Evolutionary conservation across 345 rosid species (phyloP), one percentile per base, ranked within the genome.

Genomic region (Balakata baccata): DNA sequence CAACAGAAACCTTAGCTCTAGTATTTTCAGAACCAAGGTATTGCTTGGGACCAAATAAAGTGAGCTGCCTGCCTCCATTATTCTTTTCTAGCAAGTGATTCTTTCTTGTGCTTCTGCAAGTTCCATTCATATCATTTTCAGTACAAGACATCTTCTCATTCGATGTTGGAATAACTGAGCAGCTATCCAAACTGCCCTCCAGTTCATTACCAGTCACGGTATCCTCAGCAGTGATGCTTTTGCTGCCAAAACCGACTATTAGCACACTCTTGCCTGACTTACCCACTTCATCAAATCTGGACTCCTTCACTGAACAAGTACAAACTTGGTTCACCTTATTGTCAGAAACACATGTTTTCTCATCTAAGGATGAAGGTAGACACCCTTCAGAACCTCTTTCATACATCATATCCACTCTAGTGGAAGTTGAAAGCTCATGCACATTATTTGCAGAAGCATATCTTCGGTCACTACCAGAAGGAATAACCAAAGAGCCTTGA

Each of bases 21-120:
- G 57, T 74, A 60, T 66, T 74, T 78, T 73, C 34, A 11, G 41
- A 56, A 39, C 65, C 68, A 72, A 73, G 53, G 3, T 14, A 70
- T 73, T 81, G 80, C 76, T 74, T 74, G 60, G 66, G 61, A 22
- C 77, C 78, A 77, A 66, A 70, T 54, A 74, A 68, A 76, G 78
- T 23, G 38, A 39, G 78, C 78, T 70, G 66, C 37, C 64, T 43
- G 41, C 63, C 62, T 66, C 77, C 79, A 18, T 81, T 64, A 46
- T 53, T 75, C 75, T 68, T 71, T 46, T 64, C 72, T 64, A 60
- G 72, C 71, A 68, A 68, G 9, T 75, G 69, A 52, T 76, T 77
- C 57, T 66, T 50, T 37, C 37, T 20, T 8, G 58, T 66, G 73
- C 68, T 39, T 12, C 39, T 66, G 18, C 58, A 25, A 59, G 39